Conservation (phyloP, 208 protist species). For the Trypanosoma scelopori region DNA sequence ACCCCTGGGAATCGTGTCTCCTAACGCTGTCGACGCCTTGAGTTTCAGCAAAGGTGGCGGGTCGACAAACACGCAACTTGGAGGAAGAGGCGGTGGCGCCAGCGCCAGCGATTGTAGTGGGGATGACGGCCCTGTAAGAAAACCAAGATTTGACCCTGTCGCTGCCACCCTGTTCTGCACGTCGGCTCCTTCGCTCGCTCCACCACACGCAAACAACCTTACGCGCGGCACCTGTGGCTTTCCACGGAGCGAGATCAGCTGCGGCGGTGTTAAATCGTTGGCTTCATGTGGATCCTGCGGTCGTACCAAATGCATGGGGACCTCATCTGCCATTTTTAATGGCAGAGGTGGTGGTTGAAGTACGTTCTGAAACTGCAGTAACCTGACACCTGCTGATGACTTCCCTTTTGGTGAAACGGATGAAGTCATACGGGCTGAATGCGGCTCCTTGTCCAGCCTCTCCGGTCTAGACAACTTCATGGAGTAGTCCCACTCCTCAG, state of each 20-base stretch:
- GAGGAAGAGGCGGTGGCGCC: slow-evolving; percentile 47
- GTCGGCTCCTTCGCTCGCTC: slow-evolving; percentile 1
- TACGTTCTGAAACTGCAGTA: slow-evolving; percentile 35
- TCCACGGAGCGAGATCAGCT: slow-evolving; percentile 10
- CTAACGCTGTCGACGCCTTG: not conserved
- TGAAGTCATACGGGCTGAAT: slow-evolving; percentile 6
- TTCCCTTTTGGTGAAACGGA: slow-evolving; percentile 13
- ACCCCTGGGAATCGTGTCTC: not conserved
- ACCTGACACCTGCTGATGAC: slow-evolving; percentile 6
- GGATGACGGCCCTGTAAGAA: slow-evolving; percentile 16
- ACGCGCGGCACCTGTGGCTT: slow-evolving; percentile 20
- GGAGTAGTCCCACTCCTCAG: not conserved
- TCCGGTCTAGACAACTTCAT: not conserved
- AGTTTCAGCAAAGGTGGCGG: slow-evolving; percentile 46
- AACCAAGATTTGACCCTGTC: not conserved
- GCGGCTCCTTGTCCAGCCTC: not conserved
- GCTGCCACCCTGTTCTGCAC: not conserved
- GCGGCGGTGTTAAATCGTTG: slow-evolving; percentile 8
- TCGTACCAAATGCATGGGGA: not conserved
- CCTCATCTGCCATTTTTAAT: not conserved
- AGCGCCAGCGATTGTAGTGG: slow-evolving; percentile 28
- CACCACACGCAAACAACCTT: slow-evolving; percentile 15
- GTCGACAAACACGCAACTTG: slow-evolving; percentile 53
- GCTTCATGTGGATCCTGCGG: not conserved
- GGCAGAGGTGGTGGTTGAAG: slow-evolving; percentile 44